These are phyloP conservation scores for Dictyostelium citrinum DNA, from an alignment of 78 protist genomes.

Conservation along the genomic window DNA sequence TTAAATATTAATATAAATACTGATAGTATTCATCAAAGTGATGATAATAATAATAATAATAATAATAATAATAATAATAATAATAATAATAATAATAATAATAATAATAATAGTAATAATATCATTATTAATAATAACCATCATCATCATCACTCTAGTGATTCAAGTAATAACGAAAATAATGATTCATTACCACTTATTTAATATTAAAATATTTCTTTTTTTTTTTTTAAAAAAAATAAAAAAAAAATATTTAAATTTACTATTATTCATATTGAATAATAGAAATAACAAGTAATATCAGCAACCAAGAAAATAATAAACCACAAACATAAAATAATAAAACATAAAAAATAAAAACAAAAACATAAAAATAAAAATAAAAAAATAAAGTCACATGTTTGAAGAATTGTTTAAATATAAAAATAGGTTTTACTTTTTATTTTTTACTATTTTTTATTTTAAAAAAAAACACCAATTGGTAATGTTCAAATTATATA, in stretches of 20 bases:
- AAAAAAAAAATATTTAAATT: not conserved
- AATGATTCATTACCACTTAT: not conserved
- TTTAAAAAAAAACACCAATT: too few relatives aligned
- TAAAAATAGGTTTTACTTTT: too few relatives aligned
- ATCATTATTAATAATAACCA: not conserved
- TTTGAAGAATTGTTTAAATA: too few relatives aligned
- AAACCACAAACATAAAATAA: too few relatives aligned
- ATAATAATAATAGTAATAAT: not conserved
- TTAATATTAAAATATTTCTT: not conserved
- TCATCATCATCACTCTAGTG: not conserved
- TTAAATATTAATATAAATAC: not conserved
- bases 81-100: not conserved
- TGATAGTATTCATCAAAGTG: not conserved
- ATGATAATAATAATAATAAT: not conserved
- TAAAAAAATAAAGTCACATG: too few relatives aligned
- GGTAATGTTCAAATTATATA: too few relatives aligned
- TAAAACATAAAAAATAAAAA: too few relatives aligned
- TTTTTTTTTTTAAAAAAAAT: not conserved
- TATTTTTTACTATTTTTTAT: too few relatives aligned
- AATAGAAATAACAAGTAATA: not conserved
- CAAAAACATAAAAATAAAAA: too few relatives aligned
- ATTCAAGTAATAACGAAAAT: not conserved
- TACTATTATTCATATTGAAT: not conserved
- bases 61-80: not conserved
- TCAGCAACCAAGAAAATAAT: too few relatives aligned